Evolutionary conservation across 2,329 filamentous ascomycete genomes (phyloP), one percentile per base, ranked within the genome.

Genomic region (Aspergillus brasiliensis): DNA sequence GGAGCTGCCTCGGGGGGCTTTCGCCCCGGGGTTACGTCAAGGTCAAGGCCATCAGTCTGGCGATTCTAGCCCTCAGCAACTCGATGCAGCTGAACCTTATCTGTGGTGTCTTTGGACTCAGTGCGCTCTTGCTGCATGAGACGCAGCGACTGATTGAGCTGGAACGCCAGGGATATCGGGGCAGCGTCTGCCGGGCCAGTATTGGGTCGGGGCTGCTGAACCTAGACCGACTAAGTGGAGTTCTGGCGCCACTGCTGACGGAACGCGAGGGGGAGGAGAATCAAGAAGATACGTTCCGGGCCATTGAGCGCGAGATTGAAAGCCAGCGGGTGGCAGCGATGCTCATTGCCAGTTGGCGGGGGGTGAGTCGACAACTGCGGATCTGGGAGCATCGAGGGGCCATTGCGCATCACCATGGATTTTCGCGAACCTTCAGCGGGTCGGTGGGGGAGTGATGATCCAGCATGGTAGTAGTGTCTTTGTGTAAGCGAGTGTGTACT

Each of bases 81-180:
- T 69, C 76, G 37, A 73, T 77, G 70, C 75, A 78, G 57, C 66
- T 77, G 42, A 74, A 76, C 25, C 68, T 79, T 21, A 74, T 78
- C 57, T 79, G 76, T 57, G 73, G 73, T 1, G 71, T 78, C 1
- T 77, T 79, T 58, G 77, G 76, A 6, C 63, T 79, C 11, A 70
- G 76, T 47, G 62, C 70, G 15, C 60, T 71, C 10, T 62, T 77
- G 27, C 58, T 73, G 10, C 67, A 74, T 52, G 70, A 73, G 57
- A 69, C 67, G 3, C 63, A 66, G 17, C 66, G 66, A 15, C 27
- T 59, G 53, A 53, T 60, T 13, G 62, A 68, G 47, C 59, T 65
- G 23, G 65, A 70, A 42, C 47, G 57, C 40, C 61, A 61, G 23
- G 59, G 60, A 19, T 56, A 62, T 8, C 38, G 62, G 53, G 65